Base-by-base conservation (phyloP, 2,329 filamentous ascomycete species). In the Fusarium penzigii region DNA sequence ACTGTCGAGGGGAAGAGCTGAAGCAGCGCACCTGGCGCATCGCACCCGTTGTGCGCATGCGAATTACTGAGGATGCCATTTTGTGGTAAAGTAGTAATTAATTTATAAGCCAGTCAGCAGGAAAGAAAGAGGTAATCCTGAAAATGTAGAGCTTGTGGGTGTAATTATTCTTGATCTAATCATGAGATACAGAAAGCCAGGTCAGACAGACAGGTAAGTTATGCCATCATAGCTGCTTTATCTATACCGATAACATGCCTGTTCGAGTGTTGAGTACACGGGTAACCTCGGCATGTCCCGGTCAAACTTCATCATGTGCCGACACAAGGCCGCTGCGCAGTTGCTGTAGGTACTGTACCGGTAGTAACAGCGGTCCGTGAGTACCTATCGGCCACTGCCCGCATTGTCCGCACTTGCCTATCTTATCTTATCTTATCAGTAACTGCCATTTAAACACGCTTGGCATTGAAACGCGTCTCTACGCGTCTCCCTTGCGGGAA, bases 1-100 rank as follows among this genome's bases (percentile, higher is more conserved):
- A 68, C 41, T 81, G 78, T 42, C 78, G 75, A 42, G 84, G 73
- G 39, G 82, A 85, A 34, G 85, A 86, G 76, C 88, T 92, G 75
- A 95, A 96, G 65, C 72, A 74, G 65, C 88, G 75, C 48, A 70
- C 61, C 54, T 77, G 75, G 48, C 73, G 70, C 64, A 67, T 65
- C 59, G 62, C 67, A 41, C 62, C 67, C 14, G 73, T 51, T 29
- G 69, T 64, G 54, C 68, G 69, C 66, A 66, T 71, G 57, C 73
- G 72, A 57, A 72, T 55, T 61, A 76, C 64, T 60, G 71, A 61
- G 51, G 65, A 67, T 44, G 71, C 68, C 77, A 80, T 79, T 36
- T 58, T 48, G 68, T 53, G 47, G 20, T 25, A 25, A 25, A 53
- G 41, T 44, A 53, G 41, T 44, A 52, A 50, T 44, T 48, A 40